Evolutionary conservation across 164 flowering plant genomes (phyloP), one percentile per base, ranked within the genome.

Genomic region (Liquidambar formosana): DNA sequence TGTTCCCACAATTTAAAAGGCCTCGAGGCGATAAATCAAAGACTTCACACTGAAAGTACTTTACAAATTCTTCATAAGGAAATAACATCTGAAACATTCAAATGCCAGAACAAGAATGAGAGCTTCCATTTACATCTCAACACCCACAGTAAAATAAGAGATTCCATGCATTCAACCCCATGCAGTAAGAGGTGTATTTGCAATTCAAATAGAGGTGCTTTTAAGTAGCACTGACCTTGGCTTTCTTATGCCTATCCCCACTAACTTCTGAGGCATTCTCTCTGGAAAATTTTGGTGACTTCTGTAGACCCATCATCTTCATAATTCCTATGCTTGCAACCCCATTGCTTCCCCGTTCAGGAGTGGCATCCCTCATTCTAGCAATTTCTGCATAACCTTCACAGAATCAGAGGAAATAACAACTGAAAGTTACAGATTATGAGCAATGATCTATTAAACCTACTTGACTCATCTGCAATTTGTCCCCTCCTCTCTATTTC

Each of bases 1-100:
- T 93, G 85, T 93, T 93, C 70, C 98, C 95, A 66, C 91, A 89
- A 73, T 93, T 93, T 63, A 88, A 41, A 71, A 93, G 94, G 44
- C 98, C 97, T 72, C 96, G 80, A 48, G 98, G 98, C 47, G 78
- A 75, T 22, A 92, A 60, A 69, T 84, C 82, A 75, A 71, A 78
- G 59, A 68, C 77, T 47, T 90, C 92, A 75, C 57, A 75, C 58
- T 83, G 83, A 68, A 85, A 93, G 58, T 79, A 81, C 78, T 76
- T 83, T 47, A 89, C 81, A 80, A 93, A 87, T 63, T 88, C 92
- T 57, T 89, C 98, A 76, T 88, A 93, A 25, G 98, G 91, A 73
- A 93, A 91, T 64, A 91, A 77, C 81, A 85, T 80, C 97, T 93
- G 89, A 49, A 8, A 62, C 57, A 64, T 45, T n/a, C 61, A 59